phyloP scores from a whole-genome alignment of 805 yeast genomes.

The Kodamaea sagamina region DNA sequence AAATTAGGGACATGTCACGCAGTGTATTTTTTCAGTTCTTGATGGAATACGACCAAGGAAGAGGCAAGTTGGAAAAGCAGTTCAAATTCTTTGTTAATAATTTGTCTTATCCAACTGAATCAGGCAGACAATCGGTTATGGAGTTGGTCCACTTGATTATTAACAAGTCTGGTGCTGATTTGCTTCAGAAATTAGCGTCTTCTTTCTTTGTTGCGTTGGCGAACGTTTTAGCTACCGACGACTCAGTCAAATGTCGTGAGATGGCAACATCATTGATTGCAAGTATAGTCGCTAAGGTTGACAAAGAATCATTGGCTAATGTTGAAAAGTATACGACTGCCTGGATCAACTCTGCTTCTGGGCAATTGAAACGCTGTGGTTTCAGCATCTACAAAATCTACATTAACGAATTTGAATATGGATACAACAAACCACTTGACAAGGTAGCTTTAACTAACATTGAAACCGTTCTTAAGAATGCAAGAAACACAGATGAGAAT shows the following conservation, averaged over 20 bases:
- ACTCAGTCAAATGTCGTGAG: constrained; percentile 76
- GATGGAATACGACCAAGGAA: constrained; percentile 93
- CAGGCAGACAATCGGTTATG: constrained; percentile 88
- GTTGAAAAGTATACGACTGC: constrained; percentile 48
- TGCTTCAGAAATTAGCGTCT: constrained; percentile 61
- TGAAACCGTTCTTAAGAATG: constrained; percentile 24
- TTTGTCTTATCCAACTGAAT: constrained; percentile 77
- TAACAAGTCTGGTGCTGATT: constrained; percentile 59
- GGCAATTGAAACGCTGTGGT: constrained; percentile 68
- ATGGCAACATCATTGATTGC: constrained; percentile 69
- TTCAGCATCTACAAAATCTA: constrained; percentile 68
- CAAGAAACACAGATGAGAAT: constrained; percentile 36
- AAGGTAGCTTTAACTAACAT: constrained; percentile 30
- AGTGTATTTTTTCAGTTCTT: constrained; percentile 80
- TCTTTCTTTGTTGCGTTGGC: constrained; percentile 85
- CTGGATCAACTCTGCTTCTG: constrained; percentile 62
- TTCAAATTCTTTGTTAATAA: constrained; percentile 79
- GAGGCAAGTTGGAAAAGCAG: constrained; percentile 79
- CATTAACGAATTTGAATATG: constrained; percentile 49
- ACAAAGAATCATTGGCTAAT: constrained; percentile 29
- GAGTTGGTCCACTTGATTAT: constrained; percentile 77
- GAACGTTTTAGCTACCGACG: constrained; percentile 75
- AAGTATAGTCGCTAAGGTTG: constrained; percentile 54
- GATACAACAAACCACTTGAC: constrained; percentile 41
- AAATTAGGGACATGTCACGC: constrained; percentile 82